phyloP scores from a whole-genome alignment of 805 yeast species.

The Wickerhamomyces alni region DNA sequence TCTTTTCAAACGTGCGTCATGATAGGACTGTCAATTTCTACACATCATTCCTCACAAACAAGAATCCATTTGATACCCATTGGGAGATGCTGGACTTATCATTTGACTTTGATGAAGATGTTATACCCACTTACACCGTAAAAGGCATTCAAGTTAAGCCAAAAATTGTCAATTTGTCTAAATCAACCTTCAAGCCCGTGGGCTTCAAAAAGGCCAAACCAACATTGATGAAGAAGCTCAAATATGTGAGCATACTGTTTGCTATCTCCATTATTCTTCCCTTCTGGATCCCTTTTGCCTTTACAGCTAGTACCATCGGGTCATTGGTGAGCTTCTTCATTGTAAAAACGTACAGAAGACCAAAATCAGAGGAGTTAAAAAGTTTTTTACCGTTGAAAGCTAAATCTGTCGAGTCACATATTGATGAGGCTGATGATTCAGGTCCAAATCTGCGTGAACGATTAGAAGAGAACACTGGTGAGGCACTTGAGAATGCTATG shows the following conservation, averaged over 20 bases:
- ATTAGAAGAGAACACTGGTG: slow-evolving; percentile 21
- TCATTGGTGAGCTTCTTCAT: slow-evolving; percentile 34
- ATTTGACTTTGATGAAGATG: slow-evolving; percentile 40
- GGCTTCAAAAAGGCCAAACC: slow-evolving; percentile 4
- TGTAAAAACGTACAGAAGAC: slow-evolving; percentile 26
- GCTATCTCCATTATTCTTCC: slow-evolving; percentile 30
- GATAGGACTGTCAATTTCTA: slow-evolving; percentile 87
- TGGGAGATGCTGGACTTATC: slow-evolving; percentile 37
- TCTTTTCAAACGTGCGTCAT: slow-evolving; percentile 70
- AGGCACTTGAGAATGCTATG: slow-evolving; percentile 20
- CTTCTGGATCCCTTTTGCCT: slow-evolving; percentile 43
- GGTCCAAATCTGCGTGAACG: slow-evolving; percentile 12
- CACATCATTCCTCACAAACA: slow-evolving; percentile 70
- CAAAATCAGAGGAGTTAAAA: slow-evolving; percentile 8
- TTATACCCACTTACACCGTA: slow-evolving; percentile 27
- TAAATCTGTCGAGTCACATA: slow-evolving; percentile 1
- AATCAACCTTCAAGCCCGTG: slow-evolving; percentile 21
- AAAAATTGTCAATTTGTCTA: slow-evolving; percentile 44
- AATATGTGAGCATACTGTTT: slow-evolving; percentile 20
- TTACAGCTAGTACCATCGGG: slow-evolving; percentile 28
- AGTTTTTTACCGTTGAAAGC: slow-evolving; percentile 1
- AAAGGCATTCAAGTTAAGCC: slow-evolving; percentile 36
- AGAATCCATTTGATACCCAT: slow-evolving; percentile 64
- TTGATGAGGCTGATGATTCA: not conserved
- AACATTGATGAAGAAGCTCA: slow-evolving; percentile 14